Conservation (phyloP, 371 early-diverging fungal genomes). For the Umbelopsis sp. region DNA sequence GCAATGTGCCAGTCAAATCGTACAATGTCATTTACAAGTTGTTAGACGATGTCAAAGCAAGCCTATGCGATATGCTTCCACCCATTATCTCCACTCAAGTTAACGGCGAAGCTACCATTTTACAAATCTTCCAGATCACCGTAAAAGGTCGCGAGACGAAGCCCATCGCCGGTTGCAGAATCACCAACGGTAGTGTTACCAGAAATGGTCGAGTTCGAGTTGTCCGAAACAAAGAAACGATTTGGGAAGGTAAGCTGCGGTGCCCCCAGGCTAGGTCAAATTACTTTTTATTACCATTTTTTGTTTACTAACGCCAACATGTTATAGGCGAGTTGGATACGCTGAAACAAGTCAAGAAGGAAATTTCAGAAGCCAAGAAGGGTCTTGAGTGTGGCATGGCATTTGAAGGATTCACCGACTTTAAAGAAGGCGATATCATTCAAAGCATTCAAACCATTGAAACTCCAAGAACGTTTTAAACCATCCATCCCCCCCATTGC, state of each 20-base stretch:
- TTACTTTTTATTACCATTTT: not conserved
- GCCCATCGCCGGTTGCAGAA: conserved; percentile 85
- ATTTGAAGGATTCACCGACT: conserved; percentile 78
- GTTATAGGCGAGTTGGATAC: conserved; percentile 57
- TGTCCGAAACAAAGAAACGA: conserved; percentile 61
- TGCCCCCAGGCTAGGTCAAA: not conserved
- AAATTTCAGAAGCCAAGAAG: conserved; percentile 84
- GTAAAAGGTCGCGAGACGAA: conserved; percentile 68
- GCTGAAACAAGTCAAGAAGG: conserved; percentile 86
- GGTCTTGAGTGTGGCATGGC: conserved; percentile 93
- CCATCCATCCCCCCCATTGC: not conserved
- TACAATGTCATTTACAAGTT: conserved; percentile 90
- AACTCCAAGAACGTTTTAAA: conserved; percentile 46
- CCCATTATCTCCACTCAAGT: conserved; percentile 76
- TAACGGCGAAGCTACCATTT: conserved; percentile 87
- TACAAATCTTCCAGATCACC: conserved; percentile 80
- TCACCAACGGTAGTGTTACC: conserved; percentile 75
- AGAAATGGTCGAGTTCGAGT: conserved; percentile 69
- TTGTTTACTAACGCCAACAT: no score
- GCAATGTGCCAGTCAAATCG: conserved; percentile 66
- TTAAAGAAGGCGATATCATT: conserved; percentile 83
- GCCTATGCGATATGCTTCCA: conserved; percentile 79
- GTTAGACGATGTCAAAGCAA: conserved; percentile 82
- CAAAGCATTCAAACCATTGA: conserved; percentile 67
- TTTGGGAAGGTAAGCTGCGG: conserved; percentile 67